Percentiles rank a stretch among this genome's conserved stretches.
Conservation (phyloP, 208 protist species). For the Porcisia deanei region DNA sequence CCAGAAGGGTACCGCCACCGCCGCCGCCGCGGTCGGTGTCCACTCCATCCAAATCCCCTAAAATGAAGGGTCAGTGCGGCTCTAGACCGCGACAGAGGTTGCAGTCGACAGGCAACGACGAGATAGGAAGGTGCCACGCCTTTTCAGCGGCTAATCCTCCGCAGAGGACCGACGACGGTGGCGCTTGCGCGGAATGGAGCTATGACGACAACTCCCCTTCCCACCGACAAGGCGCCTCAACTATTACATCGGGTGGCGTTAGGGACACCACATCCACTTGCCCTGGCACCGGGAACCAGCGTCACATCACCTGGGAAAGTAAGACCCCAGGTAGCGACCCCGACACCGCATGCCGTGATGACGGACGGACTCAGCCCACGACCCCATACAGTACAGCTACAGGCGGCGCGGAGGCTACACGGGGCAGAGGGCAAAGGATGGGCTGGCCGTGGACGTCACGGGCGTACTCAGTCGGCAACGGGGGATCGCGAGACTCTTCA, state of each 20-base stretch:
- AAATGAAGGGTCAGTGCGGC: constrained; percentile 3
- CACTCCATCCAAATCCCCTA: background rate
- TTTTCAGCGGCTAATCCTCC: background rate
- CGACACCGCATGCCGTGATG: background rate
- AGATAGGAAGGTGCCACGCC: too few species aligned
- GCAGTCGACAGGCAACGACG: background rate
- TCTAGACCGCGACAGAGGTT: background rate
- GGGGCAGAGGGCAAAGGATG: background rate
- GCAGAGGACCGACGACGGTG: background rate
- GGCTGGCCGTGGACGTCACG: background rate
- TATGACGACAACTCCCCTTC: background rate
- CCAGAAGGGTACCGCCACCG: background rate
- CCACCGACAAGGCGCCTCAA: background rate
- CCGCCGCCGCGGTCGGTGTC: background rate
- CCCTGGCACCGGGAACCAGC: background rate
- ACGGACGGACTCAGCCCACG: background rate
- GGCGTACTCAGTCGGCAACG: background rate
- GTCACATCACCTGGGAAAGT: background rate
- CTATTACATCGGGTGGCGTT: background rate
- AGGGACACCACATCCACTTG: background rate
- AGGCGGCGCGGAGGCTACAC: background rate
- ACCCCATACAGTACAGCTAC: too few species aligned
- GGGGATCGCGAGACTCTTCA: background rate
- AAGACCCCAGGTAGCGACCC: too few species aligned
- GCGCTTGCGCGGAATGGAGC: background rate